Evolutionary conservation across 78 protist genomes (phyloP).

Genomic region (Anaeramoeba flamelloides): DNA sequence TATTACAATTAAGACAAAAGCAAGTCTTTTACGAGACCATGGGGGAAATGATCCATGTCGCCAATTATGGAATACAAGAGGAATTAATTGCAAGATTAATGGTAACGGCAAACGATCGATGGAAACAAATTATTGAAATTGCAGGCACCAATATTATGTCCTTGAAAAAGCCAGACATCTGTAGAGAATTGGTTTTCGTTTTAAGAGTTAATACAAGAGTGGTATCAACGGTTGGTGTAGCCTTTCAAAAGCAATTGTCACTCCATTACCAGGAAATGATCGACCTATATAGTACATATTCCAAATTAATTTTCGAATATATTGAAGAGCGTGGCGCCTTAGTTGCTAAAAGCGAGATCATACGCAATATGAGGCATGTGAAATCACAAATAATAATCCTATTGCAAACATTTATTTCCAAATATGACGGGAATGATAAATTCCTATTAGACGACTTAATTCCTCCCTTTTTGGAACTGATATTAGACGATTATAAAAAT

Average conservation of each 20-base stretch:
- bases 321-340: neutral
- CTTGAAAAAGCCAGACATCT: neutral
- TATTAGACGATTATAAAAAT: neutral
- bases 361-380: neutral
- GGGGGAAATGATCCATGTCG: constrained; percentile 64
- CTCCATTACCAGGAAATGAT: neutral
- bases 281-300: neutral
- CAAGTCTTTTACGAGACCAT: constrained; percentile 85
- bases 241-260: neutral
- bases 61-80: constrained; percentile 20
- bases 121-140: constrained; percentile 25
- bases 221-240: neutral
- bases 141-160: neutral
- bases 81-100: constrained; percentile 40
- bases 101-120: constrained; percentile 57
- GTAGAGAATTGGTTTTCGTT: neutral
- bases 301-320: neutral
- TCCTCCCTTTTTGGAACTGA: neutral
- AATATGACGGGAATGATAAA: neutral
- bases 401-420: neutral
- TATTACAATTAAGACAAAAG: constrained; percentile 27
- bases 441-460: neutral
- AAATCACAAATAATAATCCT: neutral
- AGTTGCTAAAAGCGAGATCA: neutral
- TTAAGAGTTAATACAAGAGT: neutral